Percentiles rank a stretch among this genome's conserved stretches.
phyloP scores from a whole-genome alignment of 1,284 basidiomycete genomes.

The Caloboletus firmus region DNA sequence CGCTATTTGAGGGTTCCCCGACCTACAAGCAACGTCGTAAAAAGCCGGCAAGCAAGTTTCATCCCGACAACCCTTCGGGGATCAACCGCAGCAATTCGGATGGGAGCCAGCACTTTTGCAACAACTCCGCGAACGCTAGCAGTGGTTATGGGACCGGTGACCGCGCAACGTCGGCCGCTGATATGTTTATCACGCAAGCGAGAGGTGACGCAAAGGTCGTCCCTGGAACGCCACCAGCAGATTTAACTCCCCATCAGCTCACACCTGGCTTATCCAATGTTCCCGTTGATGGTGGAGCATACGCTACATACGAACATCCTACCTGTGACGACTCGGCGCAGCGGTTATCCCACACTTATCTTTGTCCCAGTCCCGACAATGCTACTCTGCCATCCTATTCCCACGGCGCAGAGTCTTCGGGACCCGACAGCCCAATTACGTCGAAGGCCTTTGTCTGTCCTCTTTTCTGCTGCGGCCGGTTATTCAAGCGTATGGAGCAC shows the following conservation, averaged over 20 bases:
- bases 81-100: constrained; percentile 27
- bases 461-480: constrained; percentile 73
- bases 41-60: constrained; percentile 49
- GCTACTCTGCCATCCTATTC: constrained; percentile 22
- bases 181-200: constrained; percentile 64
- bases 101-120: constrained; percentile 19
- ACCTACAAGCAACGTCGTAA: constrained; percentile 87
- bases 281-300: constrained; percentile 21
- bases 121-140: constrained; percentile 32
- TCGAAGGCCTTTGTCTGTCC: constrained; percentile 78
- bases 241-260: constrained; percentile 24
- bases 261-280: constrained; percentile 20
- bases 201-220: constrained; percentile 48
- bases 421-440: constrained; percentile 31
- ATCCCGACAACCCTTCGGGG: constrained; percentile 26
- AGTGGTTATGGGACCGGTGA: constrained; percentile 36
- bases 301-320: constrained; percentile 23
- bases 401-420: constrained; percentile 19
- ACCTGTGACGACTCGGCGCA: constrained; percentile 20
- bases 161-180: constrained; percentile 49
- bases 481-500: constrained; percentile 90
- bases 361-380: constrained; percentile 17
- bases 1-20: constrained; percentile 79
- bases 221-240: constrained; percentile 21
- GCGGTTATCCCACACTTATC: constrained; percentile 20